phyloP scores from a whole-genome alignment of 768 basidiomycete genomes.

The Tephrocybe rancida region DNA sequence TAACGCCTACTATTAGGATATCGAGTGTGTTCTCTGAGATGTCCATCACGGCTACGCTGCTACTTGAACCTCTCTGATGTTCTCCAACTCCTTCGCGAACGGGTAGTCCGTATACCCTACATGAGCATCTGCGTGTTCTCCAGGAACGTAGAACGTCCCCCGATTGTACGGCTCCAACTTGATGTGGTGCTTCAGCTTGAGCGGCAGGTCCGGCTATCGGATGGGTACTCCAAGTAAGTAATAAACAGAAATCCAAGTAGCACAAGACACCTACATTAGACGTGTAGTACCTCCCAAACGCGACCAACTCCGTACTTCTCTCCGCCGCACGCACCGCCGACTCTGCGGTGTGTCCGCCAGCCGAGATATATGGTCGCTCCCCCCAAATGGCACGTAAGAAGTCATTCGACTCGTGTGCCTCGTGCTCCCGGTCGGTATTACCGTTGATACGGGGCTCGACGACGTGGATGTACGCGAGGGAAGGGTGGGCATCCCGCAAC shows the following conservation, averaged over 20 bases:
- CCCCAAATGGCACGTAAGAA: constrained; percentile 50
- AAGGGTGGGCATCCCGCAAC: constrained; percentile 39
- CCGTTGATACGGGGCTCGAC: constrained; percentile 38
- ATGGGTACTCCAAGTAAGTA: too few species aligned
- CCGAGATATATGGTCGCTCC: constrained; percentile 38
- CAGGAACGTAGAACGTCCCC: constrained; percentile 40
- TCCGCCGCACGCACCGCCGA: constrained; percentile 39
- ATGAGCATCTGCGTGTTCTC: constrained; percentile 19
- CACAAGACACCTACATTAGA: constrained; percentile 28
- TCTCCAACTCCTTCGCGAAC: background rate
- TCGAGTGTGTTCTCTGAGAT: too few species aligned
- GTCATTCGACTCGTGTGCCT: constrained; percentile 34
- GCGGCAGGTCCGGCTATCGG: constrained; percentile 6
- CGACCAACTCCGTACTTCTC: constrained; percentile 24
- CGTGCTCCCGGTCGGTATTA: constrained; percentile 10
- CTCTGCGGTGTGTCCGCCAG: constrained; percentile 45
- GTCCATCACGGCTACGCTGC: too few species aligned
- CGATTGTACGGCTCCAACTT: constrained; percentile 33
- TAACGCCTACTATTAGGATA: too few species aligned
- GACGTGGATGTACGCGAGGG: constrained; percentile 54
- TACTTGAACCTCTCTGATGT: too few species aligned
- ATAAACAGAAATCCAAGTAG: too few species aligned
- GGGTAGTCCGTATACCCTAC: constrained; percentile 33
- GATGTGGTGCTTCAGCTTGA: background rate
- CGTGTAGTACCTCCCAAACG: constrained; percentile 31